phyloP scores from a whole-genome alignment of 306 rosid species.

The Carpinus viminea region DNA sequence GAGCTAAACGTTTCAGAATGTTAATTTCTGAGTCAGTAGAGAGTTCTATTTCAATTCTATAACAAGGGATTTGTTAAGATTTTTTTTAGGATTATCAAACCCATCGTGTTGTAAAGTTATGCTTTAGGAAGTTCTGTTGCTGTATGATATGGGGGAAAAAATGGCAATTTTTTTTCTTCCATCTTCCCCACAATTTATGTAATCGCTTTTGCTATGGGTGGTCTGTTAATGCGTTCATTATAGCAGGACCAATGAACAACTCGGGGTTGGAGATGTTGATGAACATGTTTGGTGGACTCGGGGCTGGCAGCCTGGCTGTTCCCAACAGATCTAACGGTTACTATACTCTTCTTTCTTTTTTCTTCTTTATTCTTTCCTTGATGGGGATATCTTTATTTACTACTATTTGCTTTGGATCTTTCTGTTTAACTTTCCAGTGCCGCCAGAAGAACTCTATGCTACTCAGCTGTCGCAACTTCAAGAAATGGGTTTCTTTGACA shows the following conservation, averaged over 20 bases:
- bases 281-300: constrained; percentile 90
- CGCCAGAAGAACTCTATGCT: constrained; percentile 84
- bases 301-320: constrained; percentile 75
- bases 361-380: neutral
- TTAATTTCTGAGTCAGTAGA: neutral
- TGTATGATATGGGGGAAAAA: too few species aligned
- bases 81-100: neutral
- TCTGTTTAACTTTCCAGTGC: constrained; percentile 48
- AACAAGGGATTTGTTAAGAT: neutral
- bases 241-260: constrained; percentile 54
- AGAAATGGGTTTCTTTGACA: constrained; percentile 93
- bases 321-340: constrained; percentile 74
- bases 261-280: constrained; percentile 67
- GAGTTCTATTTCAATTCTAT: neutral
- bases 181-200: neutral
- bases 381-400: neutral
- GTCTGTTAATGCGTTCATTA: constrained; percentile 4
- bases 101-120: too few species aligned
- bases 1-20: neutral
- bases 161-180: neutral
- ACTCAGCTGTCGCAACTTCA: constrained; percentile 85
- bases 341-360: constrained; percentile 23
- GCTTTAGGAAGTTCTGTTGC: neutral
- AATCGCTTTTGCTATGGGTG: neutral
- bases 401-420: neutral